Conservation (phyloP, 1,284 basidiomycete genomes). For the Cutaneotrichosporon mucoides region DNA sequence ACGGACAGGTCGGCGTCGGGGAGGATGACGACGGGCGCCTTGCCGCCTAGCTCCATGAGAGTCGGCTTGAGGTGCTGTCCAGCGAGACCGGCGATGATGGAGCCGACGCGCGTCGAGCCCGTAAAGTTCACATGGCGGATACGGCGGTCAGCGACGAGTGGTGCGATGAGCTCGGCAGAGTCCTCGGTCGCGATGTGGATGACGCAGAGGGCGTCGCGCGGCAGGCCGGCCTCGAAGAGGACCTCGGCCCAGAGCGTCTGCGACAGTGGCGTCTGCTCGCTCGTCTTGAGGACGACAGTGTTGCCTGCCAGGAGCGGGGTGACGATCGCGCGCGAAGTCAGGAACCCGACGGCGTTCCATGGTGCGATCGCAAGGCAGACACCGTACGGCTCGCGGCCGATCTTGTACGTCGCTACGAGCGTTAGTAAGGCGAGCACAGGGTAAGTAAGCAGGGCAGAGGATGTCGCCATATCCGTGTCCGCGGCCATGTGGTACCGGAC, state of each 20-base stretch:
- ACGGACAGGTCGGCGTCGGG: slow-evolving; percentile 60
- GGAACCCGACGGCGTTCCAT: slow-evolving; percentile 28
- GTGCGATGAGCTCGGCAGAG: slow-evolving; percentile 52
- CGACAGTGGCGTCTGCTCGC: slow-evolving; percentile 57
- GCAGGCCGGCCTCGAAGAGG: slow-evolving; percentile 55
- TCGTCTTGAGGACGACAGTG: slow-evolving; percentile 61
- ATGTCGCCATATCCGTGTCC: too few relatives aligned
- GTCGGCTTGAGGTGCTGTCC: slow-evolving; percentile 50
- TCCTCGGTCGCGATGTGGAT: slow-evolving; percentile 55
- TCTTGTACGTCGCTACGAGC: slow-evolving; percentile 2
- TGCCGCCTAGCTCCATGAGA: slow-evolving; percentile 51
- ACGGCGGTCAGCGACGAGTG: slow-evolving; percentile 56
- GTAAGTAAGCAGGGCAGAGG: too few relatives aligned
- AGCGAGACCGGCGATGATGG: slow-evolving; percentile 37
- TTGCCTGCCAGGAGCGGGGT: slow-evolving; percentile 62
- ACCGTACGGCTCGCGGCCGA: slow-evolving; percentile 25
- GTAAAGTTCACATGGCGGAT: slow-evolving; percentile 53
- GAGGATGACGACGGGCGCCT: slow-evolving; percentile 54
- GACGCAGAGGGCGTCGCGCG: slow-evolving; percentile 59
- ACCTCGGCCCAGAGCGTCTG: slow-evolving; percentile 55
- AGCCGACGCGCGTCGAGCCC: slow-evolving; percentile 51
- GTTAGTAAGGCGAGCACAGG: too few relatives aligned
- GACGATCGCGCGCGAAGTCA: slow-evolving; percentile 52
- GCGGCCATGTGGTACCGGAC: too few relatives aligned
- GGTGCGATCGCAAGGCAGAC: slow-evolving; percentile 27